Base-by-base conservation (phyloP, 2,329 filamentous ascomycete species). In the Sclerotinia glacialis region DNA sequence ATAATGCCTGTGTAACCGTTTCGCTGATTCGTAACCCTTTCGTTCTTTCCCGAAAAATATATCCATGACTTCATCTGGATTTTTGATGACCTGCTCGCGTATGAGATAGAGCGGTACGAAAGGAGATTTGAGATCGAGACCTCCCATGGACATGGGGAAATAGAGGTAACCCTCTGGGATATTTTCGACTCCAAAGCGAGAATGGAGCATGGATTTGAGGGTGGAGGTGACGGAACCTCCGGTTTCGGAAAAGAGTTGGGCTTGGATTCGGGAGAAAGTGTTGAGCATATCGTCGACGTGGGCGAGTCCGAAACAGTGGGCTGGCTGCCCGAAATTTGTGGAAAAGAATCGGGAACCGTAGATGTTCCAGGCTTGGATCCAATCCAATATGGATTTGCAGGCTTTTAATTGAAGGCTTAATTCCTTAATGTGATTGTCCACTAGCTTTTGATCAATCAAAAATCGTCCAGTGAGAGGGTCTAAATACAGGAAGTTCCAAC, bases 291-390 rank as follows among this genome's bases (percentile, higher is more conserved):
- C 82, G 69, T 85, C 81, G 64, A 86, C 80, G 71, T 86, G 84
- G 40, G 78, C 75, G 23, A 79, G 79, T 1, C 83, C 83, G 67
- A 85, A 84, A 69, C 82, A 84, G 63, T 81, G 77, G 42, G 83
- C 80, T 3, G 84, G 80, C 64, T 80, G 80, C 11, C 81, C 83
- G 69, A 86, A 86, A 71, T 86, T 86, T 69, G 81, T 83, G 65
- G 77, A 77, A 72, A 87, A 85, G 74, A 86, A 87, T 1, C 81
- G 79, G 18, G 78, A 79, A 44, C 83, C 80, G 73, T 86, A 86
- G 56, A 79, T 80, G 71, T 87, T 87, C 80, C 84, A 87, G 2
- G 83, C 83, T 68, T 86, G 81, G 7, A 87, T 80, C 79, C 83
- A 87, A 47, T 83, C 78, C 69, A 88, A 84, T 21, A 86, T 76